These are phyloP conservation scores for Solidago caesia DNA, from an alignment of 129 eudicot species.

Conservation along the genomic window DNA sequence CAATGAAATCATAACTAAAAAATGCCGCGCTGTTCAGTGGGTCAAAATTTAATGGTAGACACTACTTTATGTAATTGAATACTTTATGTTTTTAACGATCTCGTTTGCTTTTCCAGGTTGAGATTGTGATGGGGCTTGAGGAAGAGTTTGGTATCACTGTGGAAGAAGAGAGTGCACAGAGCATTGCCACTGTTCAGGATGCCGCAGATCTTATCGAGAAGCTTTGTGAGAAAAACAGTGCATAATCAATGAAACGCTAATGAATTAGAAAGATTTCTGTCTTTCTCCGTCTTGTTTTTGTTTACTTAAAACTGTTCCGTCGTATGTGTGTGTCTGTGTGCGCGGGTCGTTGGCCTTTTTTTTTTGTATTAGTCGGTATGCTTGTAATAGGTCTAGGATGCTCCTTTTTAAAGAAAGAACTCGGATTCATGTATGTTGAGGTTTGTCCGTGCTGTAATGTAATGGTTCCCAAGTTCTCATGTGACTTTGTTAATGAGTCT, in stretches of 20 bases:
- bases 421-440: too few species aligned
- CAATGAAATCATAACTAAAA: not conserved
- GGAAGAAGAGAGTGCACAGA: constrained; percentile 58
- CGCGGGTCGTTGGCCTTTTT: not conserved
- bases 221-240: constrained; percentile 29
- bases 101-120: constrained; percentile 39
- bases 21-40: not conserved
- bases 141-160: constrained; percentile 50
- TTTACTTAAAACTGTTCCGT: constrained; percentile 2
- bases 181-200: constrained; percentile 49
- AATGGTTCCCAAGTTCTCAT: too few species aligned
- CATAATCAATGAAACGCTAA: constrained; percentile 3
- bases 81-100: not conserved
- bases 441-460: too few species aligned
- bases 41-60: not conserved
- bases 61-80: not conserved
- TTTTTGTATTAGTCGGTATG: constrained; percentile 9
- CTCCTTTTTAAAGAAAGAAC: too few species aligned
- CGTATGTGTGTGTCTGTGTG: not conserved
- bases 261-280: constrained; percentile 1
- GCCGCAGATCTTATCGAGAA: constrained; percentile 65
- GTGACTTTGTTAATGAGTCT: too few species aligned
- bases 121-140: constrained; percentile 60
- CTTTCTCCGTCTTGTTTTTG: constrained; percentile 14
- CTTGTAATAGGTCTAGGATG: not conserved